These are phyloP conservation scores for Stereum hirsutum DNA, from an alignment of 1,284 basidiomycete species.

Conservation along the genomic window DNA sequence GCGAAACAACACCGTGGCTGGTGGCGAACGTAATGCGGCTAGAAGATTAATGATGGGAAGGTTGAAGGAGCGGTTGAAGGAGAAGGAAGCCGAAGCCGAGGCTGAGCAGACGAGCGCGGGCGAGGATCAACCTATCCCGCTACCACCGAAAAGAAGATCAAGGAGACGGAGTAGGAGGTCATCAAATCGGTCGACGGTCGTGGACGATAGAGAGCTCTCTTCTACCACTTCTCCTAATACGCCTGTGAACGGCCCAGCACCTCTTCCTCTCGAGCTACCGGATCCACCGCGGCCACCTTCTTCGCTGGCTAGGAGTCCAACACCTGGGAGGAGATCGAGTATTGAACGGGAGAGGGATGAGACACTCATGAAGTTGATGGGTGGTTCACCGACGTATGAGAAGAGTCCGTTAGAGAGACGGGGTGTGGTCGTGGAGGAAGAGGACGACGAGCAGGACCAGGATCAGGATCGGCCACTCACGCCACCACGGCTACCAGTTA, in stretches of 20 bases:
- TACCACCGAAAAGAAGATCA: conserved; percentile 40
- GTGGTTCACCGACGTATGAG: conserved; percentile 19
- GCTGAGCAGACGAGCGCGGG: conserved; percentile 52
- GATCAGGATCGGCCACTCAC: conserved; percentile 23
- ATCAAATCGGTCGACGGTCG: conserved; percentile 34
- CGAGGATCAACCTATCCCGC: conserved; percentile 40
- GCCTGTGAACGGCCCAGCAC: conserved; percentile 45
- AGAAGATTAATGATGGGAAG: conserved; percentile 55
- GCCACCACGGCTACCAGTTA: conserved; percentile 25
- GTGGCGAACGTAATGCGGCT: conserved; percentile 56
- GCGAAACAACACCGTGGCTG: conserved; percentile 72
- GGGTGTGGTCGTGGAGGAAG: conserved; percentile 64
- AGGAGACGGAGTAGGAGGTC: conserved; percentile 48
- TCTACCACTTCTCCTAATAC: conserved; percentile 50
- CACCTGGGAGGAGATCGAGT: conserved; percentile 11
- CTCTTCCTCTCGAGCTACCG: conserved; percentile 28
- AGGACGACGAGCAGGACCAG: conserved; percentile 42
- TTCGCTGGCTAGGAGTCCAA: conserved; percentile 12
- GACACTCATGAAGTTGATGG: conserved; percentile 22
- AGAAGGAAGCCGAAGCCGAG: too few species aligned
- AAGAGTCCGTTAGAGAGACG: conserved; percentile 40
- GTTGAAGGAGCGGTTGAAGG: conserved; percentile 53
- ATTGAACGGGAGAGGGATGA: conserved; percentile 21
- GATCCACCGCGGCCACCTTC: conserved; percentile 16
- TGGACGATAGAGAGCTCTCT: conserved; percentile 56